phyloP scores from a whole-genome alignment of 1,139 yeast species.

The Yamadazyma trypodendri region DNA sequence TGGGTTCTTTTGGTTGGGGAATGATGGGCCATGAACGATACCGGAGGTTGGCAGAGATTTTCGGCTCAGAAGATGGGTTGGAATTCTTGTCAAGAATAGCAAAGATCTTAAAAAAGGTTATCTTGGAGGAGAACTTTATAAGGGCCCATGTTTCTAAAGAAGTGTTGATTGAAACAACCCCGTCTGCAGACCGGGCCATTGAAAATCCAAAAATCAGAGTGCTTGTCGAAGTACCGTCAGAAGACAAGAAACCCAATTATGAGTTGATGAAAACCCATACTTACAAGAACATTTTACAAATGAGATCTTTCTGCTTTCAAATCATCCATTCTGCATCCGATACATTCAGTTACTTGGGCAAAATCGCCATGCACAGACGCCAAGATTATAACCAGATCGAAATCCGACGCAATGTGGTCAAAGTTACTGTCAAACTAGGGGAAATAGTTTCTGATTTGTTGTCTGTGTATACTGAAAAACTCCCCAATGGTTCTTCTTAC shows the following conservation, averaged over 20 bases:
- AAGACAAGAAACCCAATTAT: constrained; percentile 23
- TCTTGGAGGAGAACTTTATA: constrained; percentile 56
- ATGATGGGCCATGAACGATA: constrained; percentile 50
- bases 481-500: constrained; percentile 23
- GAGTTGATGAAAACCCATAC: constrained; percentile 44
- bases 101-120: constrained; percentile 45
- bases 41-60: constrained; percentile 43
- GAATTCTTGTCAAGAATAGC: constrained; percentile 34
- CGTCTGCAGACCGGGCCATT: constrained; percentile 23
- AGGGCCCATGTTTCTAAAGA: constrained; percentile 47
- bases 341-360: constrained; percentile 38
- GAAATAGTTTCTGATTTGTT: constrained; percentile 26
- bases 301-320: constrained; percentile 50
- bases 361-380: constrained; percentile 44
- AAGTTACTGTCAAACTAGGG: constrained; percentile 39
- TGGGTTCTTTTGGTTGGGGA: constrained; percentile 39
- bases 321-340: constrained; percentile 50
- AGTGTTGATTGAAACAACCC: constrained; percentile 46
- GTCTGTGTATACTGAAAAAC: constrained; percentile 21
- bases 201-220: constrained; percentile 39
- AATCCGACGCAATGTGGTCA: constrained; percentile 40
- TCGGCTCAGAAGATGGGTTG: constrained; percentile 34
- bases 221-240: constrained; percentile 32
- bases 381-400: constrained; percentile 36
- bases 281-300: constrained; percentile 59